Conservation (phyloP, 169 alveolate species). For the Plasmodium knowlesi region DNA sequence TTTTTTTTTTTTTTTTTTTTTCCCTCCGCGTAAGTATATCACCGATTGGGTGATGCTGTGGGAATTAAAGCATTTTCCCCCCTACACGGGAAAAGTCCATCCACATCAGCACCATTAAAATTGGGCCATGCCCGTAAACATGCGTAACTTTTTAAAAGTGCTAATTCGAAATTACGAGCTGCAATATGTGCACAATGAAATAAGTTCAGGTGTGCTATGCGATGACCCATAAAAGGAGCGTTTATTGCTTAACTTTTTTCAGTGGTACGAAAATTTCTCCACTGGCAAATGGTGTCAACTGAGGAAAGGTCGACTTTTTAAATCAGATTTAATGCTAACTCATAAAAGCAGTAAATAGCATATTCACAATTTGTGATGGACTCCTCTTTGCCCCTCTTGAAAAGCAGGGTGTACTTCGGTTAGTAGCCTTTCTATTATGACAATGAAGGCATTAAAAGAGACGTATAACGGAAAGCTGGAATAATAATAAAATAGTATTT, state of each 20-base stretch:
- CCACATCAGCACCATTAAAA: background rate
- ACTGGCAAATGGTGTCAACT: background rate
- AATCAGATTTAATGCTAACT: background rate
- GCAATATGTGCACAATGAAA: background rate
- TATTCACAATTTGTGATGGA: background rate
- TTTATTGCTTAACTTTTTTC: background rate
- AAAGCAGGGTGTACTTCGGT: background rate
- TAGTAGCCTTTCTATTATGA: background rate
- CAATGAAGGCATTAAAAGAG: background rate
- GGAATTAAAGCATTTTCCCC: background rate
- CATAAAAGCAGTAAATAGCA: background rate
- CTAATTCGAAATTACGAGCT: background rate
- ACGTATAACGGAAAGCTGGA: no score
- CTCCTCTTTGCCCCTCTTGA: background rate
- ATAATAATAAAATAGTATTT: no score
- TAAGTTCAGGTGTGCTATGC: background rate
- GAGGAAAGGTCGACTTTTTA: background rate
- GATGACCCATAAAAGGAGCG: background rate
- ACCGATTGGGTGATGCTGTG: background rate
- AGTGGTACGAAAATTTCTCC: no score
- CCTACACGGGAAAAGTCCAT: background rate
- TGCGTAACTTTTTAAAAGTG: background rate
- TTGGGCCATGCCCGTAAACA: background rate
- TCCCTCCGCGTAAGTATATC: background rate
- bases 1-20: no score